Conservation (phyloP, 495 filamentous ascomycete genomes). For the Penicillium chermesinum region DNA sequence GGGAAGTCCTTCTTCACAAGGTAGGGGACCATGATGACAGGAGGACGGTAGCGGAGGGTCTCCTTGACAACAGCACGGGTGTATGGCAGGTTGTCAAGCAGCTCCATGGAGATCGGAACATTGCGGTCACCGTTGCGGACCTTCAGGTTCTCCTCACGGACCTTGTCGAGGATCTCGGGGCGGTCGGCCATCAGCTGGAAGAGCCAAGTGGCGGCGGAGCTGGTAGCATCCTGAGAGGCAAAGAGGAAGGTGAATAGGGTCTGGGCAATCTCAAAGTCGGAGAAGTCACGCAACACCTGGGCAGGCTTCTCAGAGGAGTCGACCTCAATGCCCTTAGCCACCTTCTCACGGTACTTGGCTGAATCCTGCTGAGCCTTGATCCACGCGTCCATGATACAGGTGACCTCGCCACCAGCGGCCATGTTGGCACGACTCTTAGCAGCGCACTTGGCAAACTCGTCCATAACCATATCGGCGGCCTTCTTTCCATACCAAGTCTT, state of each 20-base stretch:
- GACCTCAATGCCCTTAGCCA: conserved; percentile 62
- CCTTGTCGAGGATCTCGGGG: conserved; percentile 81
- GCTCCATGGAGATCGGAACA: conserved; percentile 67
- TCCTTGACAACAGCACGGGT: conserved; percentile 93
- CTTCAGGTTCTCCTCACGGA: conserved; percentile 85
- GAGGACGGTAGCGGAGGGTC: conserved; percentile 89
- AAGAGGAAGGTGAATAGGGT: conserved; percentile 98
- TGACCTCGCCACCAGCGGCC: conserved; percentile 79
- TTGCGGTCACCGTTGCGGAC: conserved; percentile 73
- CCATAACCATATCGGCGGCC: conserved; percentile 85
- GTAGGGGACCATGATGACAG: conserved; percentile 97
- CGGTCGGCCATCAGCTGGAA: conserved; percentile 94
- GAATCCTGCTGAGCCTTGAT: conserved; percentile 79
- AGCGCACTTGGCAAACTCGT: conserved; percentile 85
- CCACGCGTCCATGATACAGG: conserved; percentile 95
- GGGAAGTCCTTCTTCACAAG: conserved; percentile 93
- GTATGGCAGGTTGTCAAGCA: conserved; percentile 83
- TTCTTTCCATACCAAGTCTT: conserved; percentile 98
- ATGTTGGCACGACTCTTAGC: conserved; percentile 90
- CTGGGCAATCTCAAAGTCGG: conserved; percentile 88
- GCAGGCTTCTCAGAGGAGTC: conserved; percentile 72
- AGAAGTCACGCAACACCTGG: conserved; percentile 77
- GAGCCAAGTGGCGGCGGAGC: conserved; percentile 86
- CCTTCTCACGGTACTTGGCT: conserved; percentile 66
- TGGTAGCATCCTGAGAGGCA: conserved; percentile 95